Evolutionary conservation across 2,329 filamentous ascomycete genomes (phyloP).

Genomic region (Simplicillium aogashimaense): DNA sequence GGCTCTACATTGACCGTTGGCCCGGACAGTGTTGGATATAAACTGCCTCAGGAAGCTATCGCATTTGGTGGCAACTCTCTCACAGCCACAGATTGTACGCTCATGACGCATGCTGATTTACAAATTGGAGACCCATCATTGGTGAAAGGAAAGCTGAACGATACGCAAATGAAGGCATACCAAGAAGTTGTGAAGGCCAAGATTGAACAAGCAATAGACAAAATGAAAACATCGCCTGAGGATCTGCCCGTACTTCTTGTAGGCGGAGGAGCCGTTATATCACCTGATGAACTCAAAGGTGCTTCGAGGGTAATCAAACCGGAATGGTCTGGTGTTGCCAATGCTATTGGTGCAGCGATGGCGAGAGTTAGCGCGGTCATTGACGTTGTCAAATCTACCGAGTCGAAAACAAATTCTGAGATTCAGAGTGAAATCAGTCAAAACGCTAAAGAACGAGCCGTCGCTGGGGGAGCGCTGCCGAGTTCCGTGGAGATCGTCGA

Average conservation of each 20-base stretch:
- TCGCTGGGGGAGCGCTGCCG: constrained; percentile 32
- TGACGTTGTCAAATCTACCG: constrained; percentile 39
- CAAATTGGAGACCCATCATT: constrained; percentile 31
- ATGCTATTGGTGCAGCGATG: constrained; percentile 55
- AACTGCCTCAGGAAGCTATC: constrained; percentile 40
- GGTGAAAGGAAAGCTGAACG: constrained; percentile 18
- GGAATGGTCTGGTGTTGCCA: constrained; percentile 48
- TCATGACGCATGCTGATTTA: constrained; percentile 20
- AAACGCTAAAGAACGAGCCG: constrained; percentile 31
- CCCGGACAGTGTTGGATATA: constrained; percentile 52
- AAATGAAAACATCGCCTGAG: constrained; percentile 52
- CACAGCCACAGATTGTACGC: constrained; percentile 49
- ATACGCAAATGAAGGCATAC: constrained; percentile 25
- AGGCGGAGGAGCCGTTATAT: constrained; percentile 51
- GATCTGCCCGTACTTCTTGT: constrained; percentile 51
- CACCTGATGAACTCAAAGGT: constrained; percentile 42
- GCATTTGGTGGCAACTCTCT: constrained; percentile 46
- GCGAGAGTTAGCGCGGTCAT: constrained; percentile 46
- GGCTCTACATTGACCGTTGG: constrained; percentile 36
- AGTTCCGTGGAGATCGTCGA: constrained; percentile 38
- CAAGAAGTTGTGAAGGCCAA: constrained; percentile 33
- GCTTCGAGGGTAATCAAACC: constrained; percentile 47
- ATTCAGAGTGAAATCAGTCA: constrained; percentile 25
- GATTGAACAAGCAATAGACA: constrained; percentile 47
- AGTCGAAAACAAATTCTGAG: constrained; percentile 24